Evolutionary conservation across 148 eudicot genomes (phyloP).

Genomic region (Fagopyrum esculentum): DNA sequence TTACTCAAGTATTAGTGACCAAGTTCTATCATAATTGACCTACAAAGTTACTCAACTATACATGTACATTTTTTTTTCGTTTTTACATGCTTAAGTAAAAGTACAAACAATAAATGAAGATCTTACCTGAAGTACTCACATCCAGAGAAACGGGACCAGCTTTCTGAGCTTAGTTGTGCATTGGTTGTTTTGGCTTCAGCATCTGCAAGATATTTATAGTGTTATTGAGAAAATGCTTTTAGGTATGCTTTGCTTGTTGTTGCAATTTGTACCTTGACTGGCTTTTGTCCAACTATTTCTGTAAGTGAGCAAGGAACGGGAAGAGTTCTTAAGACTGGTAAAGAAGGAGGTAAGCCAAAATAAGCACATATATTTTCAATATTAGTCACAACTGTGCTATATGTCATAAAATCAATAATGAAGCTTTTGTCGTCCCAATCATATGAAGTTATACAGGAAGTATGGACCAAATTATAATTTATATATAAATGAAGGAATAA

Average conservation of each 20-base stretch:
- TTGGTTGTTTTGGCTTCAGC: slow-evolving; percentile 72
- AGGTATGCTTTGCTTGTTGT: neutral
- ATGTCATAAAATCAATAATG: neutral
- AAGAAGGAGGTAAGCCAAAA: slow-evolving; percentile 56
- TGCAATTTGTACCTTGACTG: slow-evolving; percentile 10
- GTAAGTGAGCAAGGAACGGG: slow-evolving; percentile 91
- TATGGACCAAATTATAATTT: neutral
- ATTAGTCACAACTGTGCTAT: neutral
- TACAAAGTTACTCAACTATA: no score
- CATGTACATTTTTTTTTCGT: no score
- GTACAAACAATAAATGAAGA: no score
- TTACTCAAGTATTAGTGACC: no score
- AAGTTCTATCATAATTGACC: no score
- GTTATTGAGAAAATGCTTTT: neutral
- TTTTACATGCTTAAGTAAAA: no score
- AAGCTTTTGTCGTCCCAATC: neutral
- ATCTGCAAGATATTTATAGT: slow-evolving; percentile 38
- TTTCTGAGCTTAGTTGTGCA: slow-evolving; percentile 71
- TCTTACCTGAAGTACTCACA: no score
- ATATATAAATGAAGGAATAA: neutral
- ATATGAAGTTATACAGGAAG: no score
- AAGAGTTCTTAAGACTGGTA: slow-evolving; percentile 78
- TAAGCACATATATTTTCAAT: neutral
- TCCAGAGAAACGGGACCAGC: slow-evolving; percentile 55
- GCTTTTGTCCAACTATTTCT: slow-evolving; percentile 19